These are phyloP conservation scores for Echria macrotheca DNA, from an alignment of 495 filamentous ascomycete species.

Conservation along the genomic window DNA sequence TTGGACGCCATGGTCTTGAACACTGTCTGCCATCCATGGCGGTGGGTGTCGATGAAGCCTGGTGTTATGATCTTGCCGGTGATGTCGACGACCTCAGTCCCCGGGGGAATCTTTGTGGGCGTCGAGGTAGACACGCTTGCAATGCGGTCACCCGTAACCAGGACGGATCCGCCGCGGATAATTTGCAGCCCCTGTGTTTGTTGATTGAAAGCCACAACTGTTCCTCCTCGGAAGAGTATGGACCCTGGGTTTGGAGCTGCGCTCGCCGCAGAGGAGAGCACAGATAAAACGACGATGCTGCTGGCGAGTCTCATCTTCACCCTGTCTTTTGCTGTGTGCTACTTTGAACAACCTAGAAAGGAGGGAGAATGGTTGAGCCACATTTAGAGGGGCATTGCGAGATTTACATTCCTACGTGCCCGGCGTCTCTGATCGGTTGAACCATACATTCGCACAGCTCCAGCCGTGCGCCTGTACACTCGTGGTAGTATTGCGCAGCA, in stretches of 20 bases:
- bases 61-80: constrained; percentile 36
- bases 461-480: neutral
- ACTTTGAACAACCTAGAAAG: neutral
- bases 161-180: constrained; percentile 11
- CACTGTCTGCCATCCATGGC: constrained; percentile 47
- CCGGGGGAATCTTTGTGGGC: constrained; percentile 1
- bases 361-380: neutral
- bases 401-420: neutral
- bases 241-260: no score
- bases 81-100: constrained; percentile 12
- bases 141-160: constrained; percentile 14
- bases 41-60: constrained; percentile 51
- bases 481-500: neutral
- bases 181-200: constrained; percentile 10
- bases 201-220: constrained; percentile 13
- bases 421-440: neutral
- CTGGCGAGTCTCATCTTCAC: constrained; percentile 9
- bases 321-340: neutral
- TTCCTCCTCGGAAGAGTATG: constrained; percentile 13
- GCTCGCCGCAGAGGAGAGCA: constrained; percentile 13
- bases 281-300: constrained; percentile 4
- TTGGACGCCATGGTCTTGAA: constrained; percentile 19
- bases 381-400: neutral
- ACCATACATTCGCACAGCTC: neutral
- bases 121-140: constrained; percentile 11